Base-by-base conservation (phyloP, 202 grass and related monocot genomes). In the Digitaria exilis region DNA sequence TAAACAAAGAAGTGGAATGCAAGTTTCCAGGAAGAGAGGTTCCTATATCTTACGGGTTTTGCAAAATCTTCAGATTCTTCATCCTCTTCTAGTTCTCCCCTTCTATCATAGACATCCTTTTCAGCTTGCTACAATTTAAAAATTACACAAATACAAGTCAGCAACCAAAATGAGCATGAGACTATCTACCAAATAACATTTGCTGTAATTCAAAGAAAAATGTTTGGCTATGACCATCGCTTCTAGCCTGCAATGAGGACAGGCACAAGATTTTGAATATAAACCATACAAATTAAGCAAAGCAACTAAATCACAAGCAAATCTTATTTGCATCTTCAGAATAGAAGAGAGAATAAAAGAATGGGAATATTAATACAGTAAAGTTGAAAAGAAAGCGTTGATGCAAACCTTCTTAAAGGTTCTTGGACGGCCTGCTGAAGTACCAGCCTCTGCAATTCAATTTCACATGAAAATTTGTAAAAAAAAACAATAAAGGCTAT, bases 391-490 rank as follows among this genome's bases (percentile, higher is more conserved):
- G 78, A 31, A 22, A 80, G 34, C 22, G 65, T 43, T 22, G 22
- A 45, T 60, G 35, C 22, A 66, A 73, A 95, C 92, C 90, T 91
- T 82, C 69, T 79, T 95, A 87, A 95, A 98, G 42, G 68, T 88
- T 4, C 77, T 75, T 51, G 87, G 95, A 61, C 95, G 92, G 50
- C 65, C 25, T 65, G 92, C 49, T 84, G 90, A 94, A 34, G 79
- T 90, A 80, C 92, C 95, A 83, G 95, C 82, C 48, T 26, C 95
- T 98, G 86, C 83, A n/a, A 90, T 79, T 80, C 59, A 87, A 71
- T 77, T 85, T 42, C 63, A 76, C 32, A 80, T 22, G 19, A n/a
- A 57, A 64, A 61, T 11, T 35, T 55, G 17, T 18, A n/a, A 21
- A 24, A 44, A 41, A 0, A 39, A 0, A n/a, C n/a, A n/a, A n/a